Evolutionary conservation across 2,329 filamentous ascomycete species (phyloP), one percentile per base, ranked within the genome.

Genomic region (Monosporascus sp.): DNA sequence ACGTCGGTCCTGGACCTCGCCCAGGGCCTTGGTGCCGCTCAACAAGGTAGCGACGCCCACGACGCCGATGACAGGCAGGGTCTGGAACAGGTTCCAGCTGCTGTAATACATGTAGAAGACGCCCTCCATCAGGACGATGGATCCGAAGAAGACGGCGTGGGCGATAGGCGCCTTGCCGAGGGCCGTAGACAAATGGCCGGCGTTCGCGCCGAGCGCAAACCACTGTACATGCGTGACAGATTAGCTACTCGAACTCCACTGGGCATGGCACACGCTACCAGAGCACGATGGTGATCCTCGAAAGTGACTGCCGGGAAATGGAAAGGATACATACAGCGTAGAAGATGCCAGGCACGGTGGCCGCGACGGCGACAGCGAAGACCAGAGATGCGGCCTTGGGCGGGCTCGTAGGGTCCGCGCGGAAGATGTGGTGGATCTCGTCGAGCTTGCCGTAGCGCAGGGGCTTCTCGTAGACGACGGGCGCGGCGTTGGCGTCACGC

Each of bases 21-120:
- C 88, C 61, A 99, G 77, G 5, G 94, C 94, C 71, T 91, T 87
- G 67, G 87, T 91, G 53, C 94, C 94, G 68, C 90, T 96, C 57
- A 97, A 72, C 67, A 96, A 90, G 11, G 89, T 83, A 51, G 91
- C 81, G 25, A 81, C 72, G 17, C 86, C 85, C 31, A 94, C 81
- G 44, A 85, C 73, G 36, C 78, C 78, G 51, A 87, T 85, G 25
- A 85, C 85, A 5, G 91, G 92, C 49, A 99, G 77, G 15, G 84
- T 85, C 76, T 96, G 87, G 79, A 97, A 96, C 46, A 99, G 78
- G 66, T 87, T 96, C 92, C 93, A 97, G 66, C 76, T 83, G 50
- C 82, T 87, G 74, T 97, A 97, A 80, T 99, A 99, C 60, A 96
- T 74, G 77, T 94, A 93, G 74, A 99, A 97, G 53, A 96, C 85